Evolutionary conservation across 441 rosid genomes (phyloP), one percentile per base, ranked within the genome.

Genomic region (Mallotus repandus): DNA sequence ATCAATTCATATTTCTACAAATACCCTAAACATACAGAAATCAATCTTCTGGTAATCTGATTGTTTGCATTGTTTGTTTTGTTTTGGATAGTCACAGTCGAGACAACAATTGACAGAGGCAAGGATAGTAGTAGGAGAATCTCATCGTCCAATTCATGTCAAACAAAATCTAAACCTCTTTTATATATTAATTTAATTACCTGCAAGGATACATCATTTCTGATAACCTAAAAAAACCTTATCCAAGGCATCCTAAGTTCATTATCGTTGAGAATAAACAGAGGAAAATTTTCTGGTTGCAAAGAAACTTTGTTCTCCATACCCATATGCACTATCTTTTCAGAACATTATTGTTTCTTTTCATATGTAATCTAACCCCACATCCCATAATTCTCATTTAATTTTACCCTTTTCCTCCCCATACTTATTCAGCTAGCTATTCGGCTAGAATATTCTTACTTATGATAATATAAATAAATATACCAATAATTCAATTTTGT

Each of bases 161-260:
- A 43, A 43, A 43, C 46, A 43, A 43, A 43, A 43, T 6, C 46
- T 43, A 29, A 29, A 29, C 32, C 3, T 29, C 32, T 29, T 29
- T 29, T 2, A 29, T 29, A 29, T 29, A 29, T 29, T 29, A 29
- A 29, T 29, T 29, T 25, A 25, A 25, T 25, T 29, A 29, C 32
- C 2, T 29, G 32, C 3, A 29, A 29, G 32, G 32, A 29, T 29
- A 29, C 32, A 29, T 29, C 32, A 29, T 29, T 29, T 29, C 32
- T 29, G 32, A 29, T 29, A 29, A 29, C 32, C 2, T 29, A 29
- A 29, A 29, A 25, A 63, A 41, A 63, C 50, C 29, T 43, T 41
- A 63, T 10, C 52, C 25, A 11, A 63, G 9, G 46, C 46, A 61
- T 61, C 65, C 65, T 29, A 61, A 18, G 52, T 63, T 63, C 67